These are phyloP conservation scores for Linnemannia exigua DNA, from an alignment of 192 early-diverging fungal species.

Conservation along the genomic window DNA sequence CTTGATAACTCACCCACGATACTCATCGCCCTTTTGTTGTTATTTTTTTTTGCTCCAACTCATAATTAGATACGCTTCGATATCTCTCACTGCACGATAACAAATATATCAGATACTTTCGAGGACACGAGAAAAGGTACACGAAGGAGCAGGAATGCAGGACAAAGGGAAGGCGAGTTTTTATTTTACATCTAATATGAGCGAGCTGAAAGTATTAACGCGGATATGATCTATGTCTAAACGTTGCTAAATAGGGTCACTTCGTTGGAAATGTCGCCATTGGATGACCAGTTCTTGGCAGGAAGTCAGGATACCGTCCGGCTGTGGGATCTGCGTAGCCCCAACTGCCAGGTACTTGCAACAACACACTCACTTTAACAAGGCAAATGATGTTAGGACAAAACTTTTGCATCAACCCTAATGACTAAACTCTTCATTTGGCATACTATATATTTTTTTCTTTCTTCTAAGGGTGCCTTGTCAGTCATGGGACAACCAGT, in stretches of 20 bases:
- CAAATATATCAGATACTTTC: constrained; percentile 94
- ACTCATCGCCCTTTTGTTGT: neutral
- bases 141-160: neutral
- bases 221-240: neutral
- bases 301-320: constrained; percentile 84
- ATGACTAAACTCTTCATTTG: too few relatives aligned
- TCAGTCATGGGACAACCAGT: constrained; percentile 59
- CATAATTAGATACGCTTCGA: constrained; percentile 92
- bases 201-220: neutral
- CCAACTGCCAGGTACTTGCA: constrained; percentile 74
- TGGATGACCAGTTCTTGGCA: constrained; percentile 88
- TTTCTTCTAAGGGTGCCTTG: constrained; percentile 49
- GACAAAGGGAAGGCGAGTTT: too few relatives aligned
- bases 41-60: too few relatives aligned
- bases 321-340: constrained; percentile 86
- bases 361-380: too few relatives aligned
- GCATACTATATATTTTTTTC: neutral
- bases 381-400: too few relatives aligned
- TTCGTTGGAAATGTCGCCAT: constrained; percentile 84
- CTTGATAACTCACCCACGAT: neutral
- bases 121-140: constrained; percentile 83
- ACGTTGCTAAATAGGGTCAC: constrained; percentile 70
- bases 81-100: constrained; percentile 97
- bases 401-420: too few relatives aligned
- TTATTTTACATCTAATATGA: too few relatives aligned